phyloP scores from a whole-genome alignment of 163 green algal species.

The Scenedesmus sp. region DNA sequence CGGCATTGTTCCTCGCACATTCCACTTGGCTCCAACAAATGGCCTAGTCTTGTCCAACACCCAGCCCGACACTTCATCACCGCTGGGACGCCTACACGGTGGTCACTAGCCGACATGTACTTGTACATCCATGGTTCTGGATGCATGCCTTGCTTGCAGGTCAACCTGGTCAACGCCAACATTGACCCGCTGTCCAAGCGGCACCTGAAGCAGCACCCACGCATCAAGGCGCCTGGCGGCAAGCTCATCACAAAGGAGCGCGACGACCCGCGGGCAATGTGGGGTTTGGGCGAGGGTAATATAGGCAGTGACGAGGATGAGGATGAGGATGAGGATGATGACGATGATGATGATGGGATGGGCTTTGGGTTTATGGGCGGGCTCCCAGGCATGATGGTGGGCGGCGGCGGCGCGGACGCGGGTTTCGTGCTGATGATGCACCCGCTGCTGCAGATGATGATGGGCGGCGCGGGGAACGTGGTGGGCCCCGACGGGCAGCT shows the following conservation, averaged over 20 bases:
- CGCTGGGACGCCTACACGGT: too few relatives aligned
- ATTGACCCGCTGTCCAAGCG: slow-evolving; percentile 19
- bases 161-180: slow-evolving; percentile 38
- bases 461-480: background rate
- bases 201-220: slow-evolving; percentile 22
- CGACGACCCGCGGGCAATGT: background rate
- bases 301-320: slow-evolving; percentile 19
- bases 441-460: slow-evolving; percentile 1
- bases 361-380: background rate
- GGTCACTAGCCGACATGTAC: too few relatives aligned
- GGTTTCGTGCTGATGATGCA: background rate
- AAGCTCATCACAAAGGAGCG: slow-evolving; percentile 22
- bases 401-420: background rate
- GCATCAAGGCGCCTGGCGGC: background rate
- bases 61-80: too few relatives aligned
- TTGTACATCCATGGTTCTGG: too few relatives aligned
- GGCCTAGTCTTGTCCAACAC: too few relatives aligned
- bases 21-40: too few relatives aligned
- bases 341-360: background rate
- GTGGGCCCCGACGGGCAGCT: background rate
- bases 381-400: background rate
- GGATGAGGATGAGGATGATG: slow-evolving; percentile 12
- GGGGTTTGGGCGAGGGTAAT: background rate
- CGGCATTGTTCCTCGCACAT: too few relatives aligned
- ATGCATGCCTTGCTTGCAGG: background rate